Evolutionary conservation across 1,284 basidiomycete species (phyloP), one percentile per base, ranked within the genome.

Genomic region (Quambalaria eucalypti): DNA sequence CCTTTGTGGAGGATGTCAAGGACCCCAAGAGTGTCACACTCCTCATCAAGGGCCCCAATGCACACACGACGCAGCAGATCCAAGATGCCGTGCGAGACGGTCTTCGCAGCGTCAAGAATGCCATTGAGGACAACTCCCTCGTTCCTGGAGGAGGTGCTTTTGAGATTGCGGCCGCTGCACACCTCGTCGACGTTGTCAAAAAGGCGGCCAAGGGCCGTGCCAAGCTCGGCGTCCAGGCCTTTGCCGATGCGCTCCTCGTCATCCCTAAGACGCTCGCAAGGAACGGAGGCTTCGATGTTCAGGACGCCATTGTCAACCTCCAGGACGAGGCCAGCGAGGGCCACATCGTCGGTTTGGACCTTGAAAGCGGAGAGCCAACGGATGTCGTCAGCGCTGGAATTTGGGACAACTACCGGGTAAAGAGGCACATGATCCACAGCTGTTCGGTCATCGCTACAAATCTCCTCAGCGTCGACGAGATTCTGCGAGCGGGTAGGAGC

Each of bases 341-440:
- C 16, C 12, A 23, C 16, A 79, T 83, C 38, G 91, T 95, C 59
- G 95, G 95, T 26, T 78, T 99, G 61, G 89, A 98, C 77, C 80
- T 98, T 40, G 81, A 90, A 74, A 88, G 90, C 28, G 95, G 95
- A 56, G 91, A 97, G 77, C 91, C 93, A 2, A 89, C 95, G 74
- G 93, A 99, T 74, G 93, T 95, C 5, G 87, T 89, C 14, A 85
- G 89, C 3, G 87, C 90, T 73, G 95, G 95, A 38, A 85, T 99
- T 19, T 98, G 93, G 92, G 95, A 99, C 78, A 98, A 98, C 78
- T 98, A 96, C 77, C 82, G 95, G 58, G 95, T 98, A 60, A 98
- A 98, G 81, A 82, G 93, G 61, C 95, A 98, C 74, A 95, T 98
- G 90, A 79, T 99, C 55, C 93, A 98, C 76, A 92, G 89, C 71